Evolutionary conservation across 2,329 filamentous ascomycete genomes (phyloP), one percentile per base, ranked within the genome.

Genomic region (Ceratocystis ficicola): DNA sequence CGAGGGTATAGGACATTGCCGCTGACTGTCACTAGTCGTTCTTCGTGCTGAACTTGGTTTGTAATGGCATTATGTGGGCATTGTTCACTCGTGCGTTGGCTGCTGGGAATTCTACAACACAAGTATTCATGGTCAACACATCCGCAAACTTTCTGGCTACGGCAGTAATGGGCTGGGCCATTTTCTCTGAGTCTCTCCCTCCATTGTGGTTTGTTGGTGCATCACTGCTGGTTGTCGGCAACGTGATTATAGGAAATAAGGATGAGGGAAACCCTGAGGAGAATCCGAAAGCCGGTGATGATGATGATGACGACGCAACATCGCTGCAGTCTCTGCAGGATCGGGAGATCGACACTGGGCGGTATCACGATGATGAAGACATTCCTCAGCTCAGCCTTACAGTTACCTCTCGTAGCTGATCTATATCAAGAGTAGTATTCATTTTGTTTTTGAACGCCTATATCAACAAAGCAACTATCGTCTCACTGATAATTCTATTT

Each of bases 41-140:
- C 78, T 92, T 93, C 71, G 81, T 78, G 0, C 79, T 92, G 12
- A 93, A 91, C 71, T 79, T 91, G 57, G 74, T 81, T 63, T 91
- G 90, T 75, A 90, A 91, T 72, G 87, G 83, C 64, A 78, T 90
- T 75, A 93, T 93, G 89, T 93, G 89, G 89, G 85, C 86, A 0
- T 81, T 93, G 61, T 93, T 92, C 77, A 93, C 89, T 5, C 82
- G 84, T 62, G 89, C 89, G 64, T 81, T 93, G n/a, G 84, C 88
- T 0, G 81, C 83, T 20, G 87, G 88, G 15, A 81, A 83, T 67
- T 90, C 87, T 1, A 90, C 89, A 7, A 89, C 89, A 0, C 87
- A 90, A 72, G 89, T 92, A 62, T 87, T 84, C 70, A 87, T 93
- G 73, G 84, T 93, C 74, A 93, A 93, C 74, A 92, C 89, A 2